Conservation (phyloP, 2,329 filamentous ascomycete species). For the Microdochium nivale region DNA sequence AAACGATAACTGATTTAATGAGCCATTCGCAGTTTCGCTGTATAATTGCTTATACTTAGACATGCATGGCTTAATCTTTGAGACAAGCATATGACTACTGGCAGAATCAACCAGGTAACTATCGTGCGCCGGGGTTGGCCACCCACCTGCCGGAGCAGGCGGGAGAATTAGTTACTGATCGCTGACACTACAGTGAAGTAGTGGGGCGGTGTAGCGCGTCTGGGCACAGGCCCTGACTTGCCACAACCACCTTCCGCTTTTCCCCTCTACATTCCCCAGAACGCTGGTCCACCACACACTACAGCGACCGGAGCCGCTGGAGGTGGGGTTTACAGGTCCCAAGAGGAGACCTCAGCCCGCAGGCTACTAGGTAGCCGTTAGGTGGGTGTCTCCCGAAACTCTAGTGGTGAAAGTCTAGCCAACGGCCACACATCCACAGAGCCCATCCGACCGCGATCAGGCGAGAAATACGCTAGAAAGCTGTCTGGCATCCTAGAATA, state of each 20-base stretch:
- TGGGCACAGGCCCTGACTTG: constrained; percentile 2
- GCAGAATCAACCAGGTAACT: constrained; percentile 14
- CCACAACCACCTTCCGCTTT: constrained; percentile 7
- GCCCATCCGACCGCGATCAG: neutral
- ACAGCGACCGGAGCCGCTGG: neutral
- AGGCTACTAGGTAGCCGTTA: constrained; percentile 2
- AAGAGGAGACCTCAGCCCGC: constrained; percentile 6
- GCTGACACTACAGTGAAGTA: constrained; percentile 1
- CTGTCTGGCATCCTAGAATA: neutral
- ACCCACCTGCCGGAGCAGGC: constrained; percentile 1
- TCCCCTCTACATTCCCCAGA: constrained; percentile 10
- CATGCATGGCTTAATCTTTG: constrained; percentile 36
- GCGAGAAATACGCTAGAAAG: neutral
- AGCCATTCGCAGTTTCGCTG: constrained; percentile 34
- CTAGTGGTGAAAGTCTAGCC: constrained; percentile 5
- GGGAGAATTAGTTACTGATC: constrained; percentile 9
- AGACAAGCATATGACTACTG: constrained; percentile 36
- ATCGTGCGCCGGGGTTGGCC: constrained; percentile 9
- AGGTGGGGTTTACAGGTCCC: constrained; percentile 1
- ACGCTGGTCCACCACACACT: constrained; percentile 6
- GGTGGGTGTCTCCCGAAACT: constrained; percentile 6
- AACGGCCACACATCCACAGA: constrained; percentile 4
- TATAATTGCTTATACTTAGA: constrained; percentile 34
- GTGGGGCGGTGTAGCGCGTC: constrained; percentile 2
- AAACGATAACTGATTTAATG: constrained; percentile 27